Evolutionary conservation across 805 yeast species (phyloP).

Genomic region (Lipomyces lipofer): DNA sequence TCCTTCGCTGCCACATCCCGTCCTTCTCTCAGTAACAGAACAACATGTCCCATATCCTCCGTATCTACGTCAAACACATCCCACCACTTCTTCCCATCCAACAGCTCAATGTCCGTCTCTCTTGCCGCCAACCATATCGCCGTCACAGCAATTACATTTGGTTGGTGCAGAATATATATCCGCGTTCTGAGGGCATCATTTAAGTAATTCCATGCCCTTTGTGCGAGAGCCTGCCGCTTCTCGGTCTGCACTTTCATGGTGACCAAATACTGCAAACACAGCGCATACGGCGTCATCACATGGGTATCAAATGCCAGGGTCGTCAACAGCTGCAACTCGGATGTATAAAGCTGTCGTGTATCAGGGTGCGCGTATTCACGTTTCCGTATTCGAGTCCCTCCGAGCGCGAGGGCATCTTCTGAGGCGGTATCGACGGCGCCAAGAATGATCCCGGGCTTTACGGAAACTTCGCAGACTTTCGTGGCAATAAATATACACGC

Average conservation of each 20-base stretch:
- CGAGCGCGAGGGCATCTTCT: conserved; percentile 19
- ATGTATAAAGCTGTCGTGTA: conserved; percentile 2
- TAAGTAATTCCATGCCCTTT: conserved; percentile 27
- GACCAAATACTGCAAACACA: conserved; percentile 19
- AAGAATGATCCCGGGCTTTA: conserved; percentile 8
- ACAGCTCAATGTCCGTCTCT: conserved; percentile 28
- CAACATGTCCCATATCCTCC: conserved; percentile 34
- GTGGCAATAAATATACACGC: conserved; percentile 24
- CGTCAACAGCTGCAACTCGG: conserved; percentile 24
- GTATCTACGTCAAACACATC: conserved; percentile 27
- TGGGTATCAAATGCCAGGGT: conserved; percentile 26
- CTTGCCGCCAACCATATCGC: conserved; percentile 30
- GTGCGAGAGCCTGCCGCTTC: conserved; percentile 2
- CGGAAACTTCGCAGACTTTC: conserved; percentile 19
- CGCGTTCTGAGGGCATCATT: conserved; percentile 23
- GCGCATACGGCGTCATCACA: conserved; percentile 24
- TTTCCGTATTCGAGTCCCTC: not conserved
- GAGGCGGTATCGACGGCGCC: conserved; percentile 17
- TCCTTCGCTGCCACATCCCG: conserved; percentile 29
- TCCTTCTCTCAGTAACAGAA: conserved; percentile 32
- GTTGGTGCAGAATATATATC: conserved; percentile 27
- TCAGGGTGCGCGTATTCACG: not conserved
- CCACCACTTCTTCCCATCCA: conserved; percentile 33
- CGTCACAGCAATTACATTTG: conserved; percentile 28
- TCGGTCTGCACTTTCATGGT: not conserved